Conservation (phyloP, 1,284 basidiomycete species). For the Fomitiporia mediterranea region DNA sequence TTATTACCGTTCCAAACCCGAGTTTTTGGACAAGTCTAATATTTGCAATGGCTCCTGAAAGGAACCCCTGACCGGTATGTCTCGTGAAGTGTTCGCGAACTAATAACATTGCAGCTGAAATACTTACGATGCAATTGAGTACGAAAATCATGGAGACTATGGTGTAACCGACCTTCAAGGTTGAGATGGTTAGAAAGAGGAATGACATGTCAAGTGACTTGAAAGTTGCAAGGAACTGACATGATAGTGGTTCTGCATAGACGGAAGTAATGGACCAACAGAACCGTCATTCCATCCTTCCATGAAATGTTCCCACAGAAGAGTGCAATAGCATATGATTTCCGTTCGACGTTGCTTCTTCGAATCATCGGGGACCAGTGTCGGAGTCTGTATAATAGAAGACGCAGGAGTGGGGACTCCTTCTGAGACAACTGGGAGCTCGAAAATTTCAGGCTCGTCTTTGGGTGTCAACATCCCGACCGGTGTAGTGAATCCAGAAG, state of each 20-base stretch:
- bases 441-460: background rate
- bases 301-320: conserved; percentile 41
- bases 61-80: conserved; percentile 42
- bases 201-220: background rate
- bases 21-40: conserved; percentile 50
- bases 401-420: background rate
- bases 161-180: conserved; percentile 39
- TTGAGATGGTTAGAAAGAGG: background rate
- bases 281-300: conserved; percentile 61
- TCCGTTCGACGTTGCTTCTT: conserved; percentile 10
- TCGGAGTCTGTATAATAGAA: background rate
- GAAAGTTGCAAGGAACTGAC: conserved; percentile 30
- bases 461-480: background rate
- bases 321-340: conserved; percentile 27
- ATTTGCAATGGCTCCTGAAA: conserved; percentile 48
- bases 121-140: conserved; percentile 37
- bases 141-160: conserved; percentile 49
- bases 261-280: conserved; percentile 54
- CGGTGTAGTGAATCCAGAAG: conserved; percentile 1
- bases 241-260: conserved; percentile 49
- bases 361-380: background rate
- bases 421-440: background rate
- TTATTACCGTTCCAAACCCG: conserved; percentile 55
- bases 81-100: background rate
- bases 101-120: background rate